These are phyloP conservation scores for Agapanthus africanus DNA, from an alignment of 106 monocot genomes.

Conservation along the genomic window DNA sequence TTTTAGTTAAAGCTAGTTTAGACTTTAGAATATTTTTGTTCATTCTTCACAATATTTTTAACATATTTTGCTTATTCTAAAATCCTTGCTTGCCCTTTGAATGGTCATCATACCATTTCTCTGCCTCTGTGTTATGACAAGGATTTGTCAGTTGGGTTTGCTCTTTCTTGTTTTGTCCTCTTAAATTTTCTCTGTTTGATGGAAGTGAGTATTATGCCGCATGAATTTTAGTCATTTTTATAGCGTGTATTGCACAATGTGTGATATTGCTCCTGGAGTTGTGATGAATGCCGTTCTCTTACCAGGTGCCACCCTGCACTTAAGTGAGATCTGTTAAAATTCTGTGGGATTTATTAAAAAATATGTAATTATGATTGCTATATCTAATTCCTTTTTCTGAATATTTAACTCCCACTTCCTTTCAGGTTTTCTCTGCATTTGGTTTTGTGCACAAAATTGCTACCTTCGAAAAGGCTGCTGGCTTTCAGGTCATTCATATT, in stretches of 20 bases:
- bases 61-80: background rate
- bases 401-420: background rate
- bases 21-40: background rate
- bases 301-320: slow-evolving; percentile 20
- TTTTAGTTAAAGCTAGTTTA: background rate
- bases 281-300: slow-evolving; percentile 20
- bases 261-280: slow-evolving; percentile 21
- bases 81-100: background rate
- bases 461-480: slow-evolving; percentile 78
- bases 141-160: background rate
- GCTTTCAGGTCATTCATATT: slow-evolving; percentile 49
- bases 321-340: background rate
- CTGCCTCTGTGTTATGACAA: background rate
- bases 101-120: background rate
- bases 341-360: background rate
- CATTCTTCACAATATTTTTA: background rate
- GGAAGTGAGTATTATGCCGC: background rate
- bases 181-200: slow-evolving; percentile 9
- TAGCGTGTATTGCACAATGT: slow-evolving; percentile 8
- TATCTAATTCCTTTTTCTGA: background rate
- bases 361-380: background rate
- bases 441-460: slow-evolving; percentile 81
- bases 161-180: background rate
- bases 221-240: slow-evolving; percentile 12
- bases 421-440: slow-evolving; percentile 76